Base-by-base conservation (phyloP, 768 basidiomycete species). In the Naganishia onofrii region DNA sequence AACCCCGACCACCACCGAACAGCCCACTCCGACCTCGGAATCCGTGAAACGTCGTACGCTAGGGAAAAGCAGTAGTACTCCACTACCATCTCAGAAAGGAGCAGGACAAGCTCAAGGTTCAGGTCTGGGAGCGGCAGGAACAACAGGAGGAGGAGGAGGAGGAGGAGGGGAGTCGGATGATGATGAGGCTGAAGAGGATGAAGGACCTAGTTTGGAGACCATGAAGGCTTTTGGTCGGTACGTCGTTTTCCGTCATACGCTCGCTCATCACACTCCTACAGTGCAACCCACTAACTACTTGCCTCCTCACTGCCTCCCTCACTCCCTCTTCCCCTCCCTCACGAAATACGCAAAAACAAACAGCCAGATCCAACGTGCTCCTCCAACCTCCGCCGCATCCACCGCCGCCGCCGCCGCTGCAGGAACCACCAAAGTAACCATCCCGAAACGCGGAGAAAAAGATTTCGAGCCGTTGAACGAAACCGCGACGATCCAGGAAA, bases 361-460 rank as follows among this genome's bases (percentile, higher is more conserved):
- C 29, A 80, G 77, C 28, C 77, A 80, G 68, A 72, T 78, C 36
- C 77, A 78, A 58, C 66, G 67, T 26, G 66, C 67, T 26, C 71
- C 76, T 71, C 38, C 66, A 70, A 29, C 76, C 1, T 17, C 32
- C 21, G 57, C 28, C 71, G 54, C 66, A 31, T n/a, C n/a, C n/a
- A n/a, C n/a, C n/a, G n/a, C n/a, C n/a, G n/a, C 76, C 1, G 3
- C 32, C 21, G 57, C 28, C 71, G 54, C 66, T 26, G 29, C 44
- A 31, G 29, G 54, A 36, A 12, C 34, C 34, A 36, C 34, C 32
- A 76, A 76, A 63, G 77, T 82, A 2, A 84, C 90, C 7, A 94
- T 99, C 63, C 96, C 96, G 7, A 94, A 91, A 80, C 87, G 96
- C 31, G 96, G 96, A 1, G 96, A 98, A 81, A 98, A 99, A 78